phyloP scores from a whole-genome alignment of 768 basidiomycete genomes.

The Rubroboletus satanas region DNA sequence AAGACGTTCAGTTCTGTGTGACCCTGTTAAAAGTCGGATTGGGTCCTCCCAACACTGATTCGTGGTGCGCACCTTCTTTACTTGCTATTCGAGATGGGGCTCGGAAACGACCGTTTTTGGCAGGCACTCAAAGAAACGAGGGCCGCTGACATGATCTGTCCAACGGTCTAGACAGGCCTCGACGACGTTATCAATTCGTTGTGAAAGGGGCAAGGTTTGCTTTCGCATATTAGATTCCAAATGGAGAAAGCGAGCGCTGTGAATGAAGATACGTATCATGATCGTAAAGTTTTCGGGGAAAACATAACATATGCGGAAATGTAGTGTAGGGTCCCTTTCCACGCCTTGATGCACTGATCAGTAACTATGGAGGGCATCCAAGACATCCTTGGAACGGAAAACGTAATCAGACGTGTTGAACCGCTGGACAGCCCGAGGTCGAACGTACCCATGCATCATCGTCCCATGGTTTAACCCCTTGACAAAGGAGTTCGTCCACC shows the following conservation, averaged over 20 bases:
- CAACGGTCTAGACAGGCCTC: neutral
- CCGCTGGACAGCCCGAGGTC: too few relatives aligned
- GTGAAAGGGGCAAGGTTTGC: too few relatives aligned
- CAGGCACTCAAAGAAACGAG: neutral
- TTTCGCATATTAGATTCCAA: neutral
- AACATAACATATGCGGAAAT: too few relatives aligned
- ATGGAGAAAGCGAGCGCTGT: neutral
- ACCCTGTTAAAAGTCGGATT: neutral
- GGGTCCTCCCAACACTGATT: neutral
- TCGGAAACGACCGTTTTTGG: neutral
- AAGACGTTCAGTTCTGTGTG: neutral
- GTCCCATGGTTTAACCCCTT: constrained; percentile 47
- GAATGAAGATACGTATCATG: neutral
- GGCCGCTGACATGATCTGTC: neutral
- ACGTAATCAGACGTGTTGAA: neutral
- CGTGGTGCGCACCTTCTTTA: too few relatives aligned
- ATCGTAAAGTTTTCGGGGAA: too few relatives aligned
- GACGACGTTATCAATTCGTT: too few relatives aligned
- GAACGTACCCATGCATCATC: constrained; percentile 38
- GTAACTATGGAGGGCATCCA: constrained; percentile 7
- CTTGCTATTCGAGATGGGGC: neutral
- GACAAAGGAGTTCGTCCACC: constrained; percentile 32
- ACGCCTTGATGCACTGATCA: neutral
- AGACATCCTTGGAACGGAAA: constrained; percentile 13
- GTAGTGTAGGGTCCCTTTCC: neutral